Base-by-base conservation (phyloP, 345 rosid species). In the Murraya koenigii region DNA sequence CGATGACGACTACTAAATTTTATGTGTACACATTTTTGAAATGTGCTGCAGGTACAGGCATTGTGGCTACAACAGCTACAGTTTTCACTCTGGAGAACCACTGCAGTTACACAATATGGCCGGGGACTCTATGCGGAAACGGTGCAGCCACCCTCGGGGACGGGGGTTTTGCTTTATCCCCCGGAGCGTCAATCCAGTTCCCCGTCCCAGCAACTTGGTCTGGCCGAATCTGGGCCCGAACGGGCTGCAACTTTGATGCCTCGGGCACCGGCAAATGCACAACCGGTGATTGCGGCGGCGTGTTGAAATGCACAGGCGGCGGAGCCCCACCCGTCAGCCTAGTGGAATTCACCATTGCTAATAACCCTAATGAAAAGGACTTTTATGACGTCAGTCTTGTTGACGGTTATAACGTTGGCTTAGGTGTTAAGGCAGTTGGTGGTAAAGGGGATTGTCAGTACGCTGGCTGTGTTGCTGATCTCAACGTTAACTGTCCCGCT, bases 311-410 rank as follows among this genome's bases (percentile, higher is more conserved):
- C 74, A 67, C 75, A 44, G 92, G 91, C 49, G 98, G 95, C 15
- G 98, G 98, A 10, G 84, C 58, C 14, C 95, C 98, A 19, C 98
- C 98, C 0, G 92, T 81, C 3, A 79, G 90, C 33, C 89, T 92
- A 0, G 97, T 74, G 0, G 98, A 93, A 74, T 92, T 95, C 86
- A 95, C 98, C 11, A 80, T 90, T 25, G 95, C 86, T 14, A 67
- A 85, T 0, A 66, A 41, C 74, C 63, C 80, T 1, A 58, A 38
- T 20, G 88, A 81, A 25, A 91, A 87, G 77, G 98, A 95, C 75
- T 95, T 93, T 78, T 95, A 95, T 75, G 98, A 93, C 82, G 93
- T 93, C n/a, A 95, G 98, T 26, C 87, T 95, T 5, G 98, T 95
- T 41, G 98, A 95, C 75, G 98, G 98, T 2, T 95, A 95, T 88